Evolutionary conservation across 805 yeast species (phyloP), one percentile per base, ranked within the genome.

Genomic region (Ogataea trehaloabstinens): DNA sequence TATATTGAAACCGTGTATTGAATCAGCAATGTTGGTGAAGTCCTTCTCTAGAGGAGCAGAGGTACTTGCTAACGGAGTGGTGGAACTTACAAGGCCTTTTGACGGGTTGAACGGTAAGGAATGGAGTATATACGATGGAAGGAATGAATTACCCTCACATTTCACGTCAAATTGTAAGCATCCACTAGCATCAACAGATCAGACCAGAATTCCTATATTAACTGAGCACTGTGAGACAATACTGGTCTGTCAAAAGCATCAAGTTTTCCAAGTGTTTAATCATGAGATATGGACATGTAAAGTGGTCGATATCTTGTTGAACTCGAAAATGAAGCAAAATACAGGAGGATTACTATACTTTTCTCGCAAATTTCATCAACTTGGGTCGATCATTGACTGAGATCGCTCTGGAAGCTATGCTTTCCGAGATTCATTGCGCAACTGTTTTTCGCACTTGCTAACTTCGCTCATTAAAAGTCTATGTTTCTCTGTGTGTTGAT

Each of bases 261-360:
- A 69, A 19, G 75, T 73, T 4, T 70, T 84, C 35, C 58, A 58
- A 8, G 82, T 88, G 1, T 89, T 85, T 44, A 88, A 85, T 54
- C 98, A 91, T 63, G 96, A 90, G 56, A 78, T 91, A 3, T 87
- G 96, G 93, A 78, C 89, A 4, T 96, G 87, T 3, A 72, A 76
- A 43, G 95, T 91, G 4, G 63, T 68, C 25, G 83, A 83, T 28
- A 74, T 84, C 3, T 46, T 74, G 10, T 53, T 52, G 0, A 49
- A 49, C 25, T 34, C 44, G 6, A 45, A 66, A 27, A 46, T 44
- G n/a, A 64, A 62, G 2, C 58, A 60, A 25, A 62, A 66, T 27
- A 64, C 75, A 2, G 90, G 90, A 12, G 91, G 91, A 0, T 57
- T 85, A 31, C 52, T 85, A 12, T 82, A 82, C 49, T 82, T 74